Base-by-base conservation (phyloP, 371 early-diverging fungal genomes). In the Quaeritorhiza haematococci region DNA sequence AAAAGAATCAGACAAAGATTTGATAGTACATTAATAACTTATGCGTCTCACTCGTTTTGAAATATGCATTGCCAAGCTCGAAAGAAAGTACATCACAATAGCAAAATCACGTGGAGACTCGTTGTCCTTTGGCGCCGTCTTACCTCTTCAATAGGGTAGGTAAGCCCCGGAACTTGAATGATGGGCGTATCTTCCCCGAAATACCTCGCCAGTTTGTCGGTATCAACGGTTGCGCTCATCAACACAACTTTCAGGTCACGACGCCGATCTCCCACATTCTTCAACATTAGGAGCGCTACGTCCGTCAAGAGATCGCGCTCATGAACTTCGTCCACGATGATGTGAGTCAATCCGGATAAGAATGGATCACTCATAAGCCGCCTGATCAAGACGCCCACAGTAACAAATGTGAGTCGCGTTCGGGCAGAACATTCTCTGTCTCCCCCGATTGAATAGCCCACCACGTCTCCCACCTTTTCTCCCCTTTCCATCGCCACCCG, bases 141-240 rank as follows among this genome's bases (percentile, higher is more conserved):
- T 51, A 78, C 67, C 52, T 88, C 87, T 50, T 79, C 67, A 0
- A 91, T 89, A 19, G 90, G 90, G 64, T 86, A 85, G 0, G 86
- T 87, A 62, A 83, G 86, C 5, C 89, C 89, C 43, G 90, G 88
- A 57, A 91, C 87, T 41, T 84, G 73, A 42, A 89, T 68, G 17
- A 79, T 76, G 23, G 89, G 87, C 15, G 86, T 81, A 33, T 74
- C 73, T 15, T 59, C 64, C 3, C 63, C 74, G 32, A 82, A 79
- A 62, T 76, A 79, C 0, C 43, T 30, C 29, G 72, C 69, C 46
- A 82, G 73, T 2, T 57, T 53, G 15, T 66, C 62, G 8, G 66
- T 60, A 45, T 79, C 59, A 42, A 79, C 57, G 5, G 76, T 78
- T 8, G 81, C 80, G 44, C 68, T 68, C 82, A 74, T 85, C 34